Base-by-base conservation (phyloP, 805 yeast species). In the Kodamaea nitidulidarum region DNA sequence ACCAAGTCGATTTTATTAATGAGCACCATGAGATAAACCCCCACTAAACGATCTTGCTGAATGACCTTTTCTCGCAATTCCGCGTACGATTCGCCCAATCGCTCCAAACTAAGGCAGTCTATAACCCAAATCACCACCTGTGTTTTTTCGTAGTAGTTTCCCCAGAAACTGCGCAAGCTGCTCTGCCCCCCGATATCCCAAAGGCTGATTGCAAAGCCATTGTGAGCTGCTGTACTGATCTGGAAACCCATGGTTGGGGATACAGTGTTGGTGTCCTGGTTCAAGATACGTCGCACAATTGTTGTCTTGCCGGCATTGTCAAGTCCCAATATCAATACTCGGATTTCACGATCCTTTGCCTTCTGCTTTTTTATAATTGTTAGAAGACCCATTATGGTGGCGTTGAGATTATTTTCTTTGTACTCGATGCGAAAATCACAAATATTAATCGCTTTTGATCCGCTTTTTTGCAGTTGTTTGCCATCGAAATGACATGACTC, bases 221-320 rank as follows among this genome's bases (percentile, higher is more conserved):
- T 44, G 45, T 67, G 61, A 1, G 57, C 51, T 1, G 84, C 51
- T 1, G 90, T 78, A 35, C 76, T 73, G 46, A 90, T 91, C 50
- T 79, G 82, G 60, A 90, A 91, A 11, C 98, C 98, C 71, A 90
- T 75, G 0, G 98, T 90, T 0, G 98, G 97, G 7, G 86, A 73
- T 4, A 88, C 79, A n/a, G 65, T 65, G 6, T 56, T 50, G 5
- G 73, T 68, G 42, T 78, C 78, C 46, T 71, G 65, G 17, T 67
- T 46, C 61, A 83, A 65, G 11, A 86, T 54, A 14, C 67, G 55
- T 42, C 80, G 79, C 15, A 88, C 81, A 2, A 91, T 75, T 0
- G 96, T 85, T 2, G 96, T 84, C 58, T 90, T 90, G 2, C 98
- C 98, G 0, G 96, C 76, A 58, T 87, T 88, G 55, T 90, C 98